A percentile compares a stretch with the other conserved stretches of the same genome.
Evolutionary conservation across 192 early-diverging fungal genomes (phyloP).

Genomic region (Umbelopsis ramanniana): DNA sequence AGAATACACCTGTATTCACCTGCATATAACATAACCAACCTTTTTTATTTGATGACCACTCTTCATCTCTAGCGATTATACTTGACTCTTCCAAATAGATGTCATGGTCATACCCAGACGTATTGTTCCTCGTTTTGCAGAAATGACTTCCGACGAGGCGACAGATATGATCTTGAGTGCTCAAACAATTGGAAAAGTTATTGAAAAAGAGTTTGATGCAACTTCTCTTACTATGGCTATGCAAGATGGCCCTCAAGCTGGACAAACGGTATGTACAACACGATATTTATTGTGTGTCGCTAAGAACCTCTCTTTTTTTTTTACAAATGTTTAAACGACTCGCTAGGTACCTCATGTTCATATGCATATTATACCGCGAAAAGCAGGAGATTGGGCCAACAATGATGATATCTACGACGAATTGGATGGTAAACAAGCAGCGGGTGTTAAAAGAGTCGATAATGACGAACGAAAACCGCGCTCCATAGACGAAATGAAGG

Average conservation of each 20-base stretch:
- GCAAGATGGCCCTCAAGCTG: conserved; percentile 42
- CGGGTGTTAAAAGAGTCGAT: conserved; percentile 50
- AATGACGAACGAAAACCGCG: conserved; percentile 74
- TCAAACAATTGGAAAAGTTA: conserved; percentile 72
- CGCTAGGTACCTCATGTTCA: conserved; percentile 92
- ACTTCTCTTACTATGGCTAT: conserved; percentile 81
- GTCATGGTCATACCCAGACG: conserved; percentile 81
- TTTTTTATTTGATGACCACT: not conserved
- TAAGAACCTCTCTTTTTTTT: not conserved
- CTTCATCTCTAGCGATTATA: conserved; percentile 11
- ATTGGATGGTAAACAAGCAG: conserved; percentile 60
- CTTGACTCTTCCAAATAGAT: conserved; percentile 53
- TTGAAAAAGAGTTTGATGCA: conserved; percentile 76
- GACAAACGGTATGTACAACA: conserved; percentile 34
- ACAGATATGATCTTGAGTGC: conserved; percentile 81
- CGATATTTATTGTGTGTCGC: not conserved
- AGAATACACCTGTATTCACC: no score
- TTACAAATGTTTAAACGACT: not conserved
- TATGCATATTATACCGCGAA: conserved; percentile 89
- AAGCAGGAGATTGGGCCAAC: conserved; percentile 74
- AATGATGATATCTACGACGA: conserved; percentile 91
- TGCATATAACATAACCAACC: not conserved
- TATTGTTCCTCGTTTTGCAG: conserved; percentile 70
- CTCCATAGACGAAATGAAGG: conserved; percentile 79
- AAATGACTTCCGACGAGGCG: conserved; percentile 81